phyloP scores from a whole-genome alignment of 2,329 filamentous ascomycete species.

The Xylariales sp. region DNA sequence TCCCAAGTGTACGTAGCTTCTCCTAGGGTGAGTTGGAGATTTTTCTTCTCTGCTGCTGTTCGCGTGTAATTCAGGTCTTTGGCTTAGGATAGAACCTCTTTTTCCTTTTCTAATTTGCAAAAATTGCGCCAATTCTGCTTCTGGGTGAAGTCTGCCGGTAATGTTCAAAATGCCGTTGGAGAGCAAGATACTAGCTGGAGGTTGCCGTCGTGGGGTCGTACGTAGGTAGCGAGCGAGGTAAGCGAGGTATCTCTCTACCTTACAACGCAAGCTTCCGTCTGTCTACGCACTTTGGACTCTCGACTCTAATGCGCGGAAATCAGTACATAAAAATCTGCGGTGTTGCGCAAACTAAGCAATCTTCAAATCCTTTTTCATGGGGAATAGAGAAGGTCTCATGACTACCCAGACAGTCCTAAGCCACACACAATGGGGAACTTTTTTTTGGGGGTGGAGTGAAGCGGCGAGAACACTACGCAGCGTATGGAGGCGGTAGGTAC shows the following conservation, averaged over 20 bases:
- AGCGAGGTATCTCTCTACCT: conserved; percentile 5
- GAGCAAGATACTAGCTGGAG: neutral
- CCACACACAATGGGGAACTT: neutral
- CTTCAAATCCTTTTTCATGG: too few species aligned
- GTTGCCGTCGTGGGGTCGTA: conserved; percentile 6
- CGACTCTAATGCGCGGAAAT: conserved; percentile 23
- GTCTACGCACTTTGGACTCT: conserved; percentile 9
- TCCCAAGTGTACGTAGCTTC: too few species aligned
- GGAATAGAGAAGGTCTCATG: too few species aligned
- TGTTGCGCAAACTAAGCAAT: conserved; percentile 18
- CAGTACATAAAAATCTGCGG: conserved; percentile 12
- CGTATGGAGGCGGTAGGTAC: too few species aligned
- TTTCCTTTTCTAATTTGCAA: too few species aligned
- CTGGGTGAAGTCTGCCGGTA: neutral
- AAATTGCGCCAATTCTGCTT: neutral
- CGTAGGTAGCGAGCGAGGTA: too few species aligned
- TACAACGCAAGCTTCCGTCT: conserved; percentile 1
- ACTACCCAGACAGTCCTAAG: too few species aligned
- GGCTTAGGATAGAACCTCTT: too few species aligned
- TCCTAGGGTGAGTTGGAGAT: too few species aligned
- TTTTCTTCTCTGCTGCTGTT: too few species aligned
- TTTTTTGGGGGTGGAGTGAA: neutral
- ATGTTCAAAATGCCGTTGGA: neutral
- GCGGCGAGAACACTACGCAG: too few species aligned
- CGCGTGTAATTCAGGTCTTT: too few species aligned